Evolutionary conservation across 306 rosid genomes (phyloP).

Genomic region (Lathyrus tuberosus): DNA sequence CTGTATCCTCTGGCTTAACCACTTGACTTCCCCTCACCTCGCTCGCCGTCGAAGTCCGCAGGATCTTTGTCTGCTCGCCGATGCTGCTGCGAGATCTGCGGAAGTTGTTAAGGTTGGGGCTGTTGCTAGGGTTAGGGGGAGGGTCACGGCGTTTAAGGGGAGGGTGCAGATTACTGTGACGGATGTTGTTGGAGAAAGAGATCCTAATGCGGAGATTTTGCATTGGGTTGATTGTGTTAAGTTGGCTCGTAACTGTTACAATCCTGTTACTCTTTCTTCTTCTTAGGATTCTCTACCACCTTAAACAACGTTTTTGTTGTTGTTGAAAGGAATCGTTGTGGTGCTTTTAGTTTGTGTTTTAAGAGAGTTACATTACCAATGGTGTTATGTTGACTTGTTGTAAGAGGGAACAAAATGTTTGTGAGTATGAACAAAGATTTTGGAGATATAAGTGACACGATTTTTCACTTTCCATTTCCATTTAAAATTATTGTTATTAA

Average conservation of each 20-base stretch:
- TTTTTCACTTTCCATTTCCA: neutral
- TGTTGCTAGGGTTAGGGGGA: constrained; percentile 74
- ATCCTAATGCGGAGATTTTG: constrained; percentile 70
- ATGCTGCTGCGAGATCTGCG: constrained; percentile 34
- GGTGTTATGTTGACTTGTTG: neutral
- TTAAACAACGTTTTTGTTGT: no score
- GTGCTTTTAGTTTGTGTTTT: neutral
- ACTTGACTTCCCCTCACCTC: constrained; percentile 52
- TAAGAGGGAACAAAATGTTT: neutral
- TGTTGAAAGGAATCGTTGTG: no score
- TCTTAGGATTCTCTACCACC: neutral
- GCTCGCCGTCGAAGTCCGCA: constrained; percentile 52
- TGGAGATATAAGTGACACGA: neutral
- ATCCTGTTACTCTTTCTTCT: constrained; percentile 23
- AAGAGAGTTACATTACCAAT: neutral
- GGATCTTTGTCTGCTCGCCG: constrained; percentile 53
- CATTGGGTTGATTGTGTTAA: constrained; percentile 73
- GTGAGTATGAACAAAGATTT: neutral
- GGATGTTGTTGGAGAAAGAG: constrained; percentile 72
- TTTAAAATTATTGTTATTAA: no score
- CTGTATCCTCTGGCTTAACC: constrained; percentile 89
- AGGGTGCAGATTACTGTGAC: constrained; percentile 68
- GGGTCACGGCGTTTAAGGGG: constrained; percentile 51
- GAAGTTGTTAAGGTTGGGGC: constrained; percentile 45
- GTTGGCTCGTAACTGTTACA: constrained; percentile 67